Evolutionary conservation across 495 filamentous ascomycete genomes (phyloP).

Genomic region (Aspergillus sclerotiicarbonarius): DNA sequence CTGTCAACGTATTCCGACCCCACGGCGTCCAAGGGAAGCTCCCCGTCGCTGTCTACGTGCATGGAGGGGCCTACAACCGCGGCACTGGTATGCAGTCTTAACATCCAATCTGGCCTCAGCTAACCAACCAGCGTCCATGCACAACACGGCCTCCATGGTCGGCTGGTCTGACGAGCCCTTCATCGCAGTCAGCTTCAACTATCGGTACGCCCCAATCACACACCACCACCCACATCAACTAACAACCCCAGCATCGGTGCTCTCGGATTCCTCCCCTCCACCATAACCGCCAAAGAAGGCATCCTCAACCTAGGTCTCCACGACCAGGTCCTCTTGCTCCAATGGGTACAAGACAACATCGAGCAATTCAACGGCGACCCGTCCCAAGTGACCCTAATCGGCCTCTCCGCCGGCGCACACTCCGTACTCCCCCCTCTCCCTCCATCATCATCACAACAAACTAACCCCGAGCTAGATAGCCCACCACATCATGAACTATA

Average conservation of each 20-base stretch:
- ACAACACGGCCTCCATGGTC: constrained; percentile 49
- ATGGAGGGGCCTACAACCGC: constrained; percentile 40
- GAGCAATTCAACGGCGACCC: constrained; percentile 59
- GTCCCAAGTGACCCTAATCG: constrained; percentile 62
- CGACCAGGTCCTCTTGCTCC: constrained; percentile 57
- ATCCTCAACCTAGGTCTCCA: constrained; percentile 61
- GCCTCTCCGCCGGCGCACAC: constrained; percentile 62
- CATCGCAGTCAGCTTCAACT: constrained; percentile 59
- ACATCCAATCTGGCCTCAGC: not conserved
- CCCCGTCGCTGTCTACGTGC: constrained; percentile 57
- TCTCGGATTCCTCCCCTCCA: constrained; percentile 60
- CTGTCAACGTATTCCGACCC: constrained; percentile 52
- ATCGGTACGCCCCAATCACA: constrained; percentile 20
- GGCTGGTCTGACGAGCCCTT: constrained; percentile 55
- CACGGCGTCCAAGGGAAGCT: constrained; percentile 36
- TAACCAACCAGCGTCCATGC: constrained; percentile 26
- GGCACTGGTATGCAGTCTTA: constrained; percentile 17
- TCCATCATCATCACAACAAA: not conserved
- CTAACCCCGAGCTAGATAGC: constrained; percentile 47
- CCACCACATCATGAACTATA: constrained; percentile 60
- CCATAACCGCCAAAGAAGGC: constrained; percentile 49
- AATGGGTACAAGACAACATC: constrained; percentile 63
- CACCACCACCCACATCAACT: not conserved
- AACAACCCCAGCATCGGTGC: constrained; percentile 50
- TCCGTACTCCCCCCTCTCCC: constrained; percentile 37